These are phyloP conservation scores for Phytopythium boreale DNA, from an alignment of 352 stramenopile genomes.

Conservation along the genomic window DNA sequence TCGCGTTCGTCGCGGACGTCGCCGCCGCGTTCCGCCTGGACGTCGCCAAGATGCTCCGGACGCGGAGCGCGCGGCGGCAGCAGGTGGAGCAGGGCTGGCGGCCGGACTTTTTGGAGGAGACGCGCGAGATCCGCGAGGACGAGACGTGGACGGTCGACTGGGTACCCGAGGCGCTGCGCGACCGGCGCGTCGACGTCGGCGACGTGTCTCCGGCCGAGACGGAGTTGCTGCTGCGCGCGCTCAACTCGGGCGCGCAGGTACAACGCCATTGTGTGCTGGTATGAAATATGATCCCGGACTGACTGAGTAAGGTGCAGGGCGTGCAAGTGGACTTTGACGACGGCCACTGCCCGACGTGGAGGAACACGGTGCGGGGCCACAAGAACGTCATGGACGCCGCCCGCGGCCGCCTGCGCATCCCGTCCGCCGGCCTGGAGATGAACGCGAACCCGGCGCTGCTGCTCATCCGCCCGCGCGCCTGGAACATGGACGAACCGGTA, in stretches of 20 bases:
- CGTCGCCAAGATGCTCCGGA: conserved; percentile 53
- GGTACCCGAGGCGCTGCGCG: conserved; percentile 66
- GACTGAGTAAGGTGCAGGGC: conserved; percentile 17
- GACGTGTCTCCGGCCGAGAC: conserved; percentile 84
- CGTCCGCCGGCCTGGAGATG: conserved; percentile 20
- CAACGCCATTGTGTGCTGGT: conserved; percentile 16
- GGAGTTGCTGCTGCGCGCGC: conserved; percentile 90
- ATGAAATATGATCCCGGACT: background rate
- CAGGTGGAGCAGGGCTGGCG: conserved; percentile 54
- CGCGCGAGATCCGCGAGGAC: conserved; percentile 62
- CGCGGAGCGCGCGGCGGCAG: conserved; percentile 45
- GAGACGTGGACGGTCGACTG: conserved; percentile 52
- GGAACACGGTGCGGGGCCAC: conserved; percentile 89
- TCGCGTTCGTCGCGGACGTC: conserved; percentile 87
- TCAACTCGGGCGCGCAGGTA: conserved; percentile 92
- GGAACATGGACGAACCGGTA: conserved; percentile 94
- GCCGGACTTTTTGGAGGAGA: conserved; percentile 83
- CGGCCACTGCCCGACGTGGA: conserved; percentile 89
- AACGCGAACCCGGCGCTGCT: conserved; percentile 65
- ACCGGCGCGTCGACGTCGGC: conserved; percentile 94
- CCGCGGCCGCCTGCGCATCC: conserved; percentile 42
- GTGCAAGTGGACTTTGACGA: conserved; percentile 84
- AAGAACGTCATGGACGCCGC: conserved; percentile 91
- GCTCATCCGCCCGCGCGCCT: conserved; percentile 91
- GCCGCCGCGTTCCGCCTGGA: conserved; percentile 69